These are phyloP conservation scores for Aspergillus sp. DNA, from an alignment of 2,329 filamentous ascomycete species.

Conservation along the genomic window DNA sequence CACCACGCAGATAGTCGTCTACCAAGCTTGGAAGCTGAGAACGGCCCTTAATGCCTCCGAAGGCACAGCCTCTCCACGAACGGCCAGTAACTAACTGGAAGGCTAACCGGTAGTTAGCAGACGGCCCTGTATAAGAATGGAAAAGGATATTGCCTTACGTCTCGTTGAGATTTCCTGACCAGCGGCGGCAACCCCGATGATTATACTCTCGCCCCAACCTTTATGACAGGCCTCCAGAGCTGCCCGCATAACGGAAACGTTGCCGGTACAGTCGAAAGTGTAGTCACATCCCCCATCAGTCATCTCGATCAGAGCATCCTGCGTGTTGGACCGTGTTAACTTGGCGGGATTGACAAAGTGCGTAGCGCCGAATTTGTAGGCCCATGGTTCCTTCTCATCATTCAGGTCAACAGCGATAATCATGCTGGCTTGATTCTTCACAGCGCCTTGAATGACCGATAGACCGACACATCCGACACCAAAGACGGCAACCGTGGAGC, in stretches of 20 bases:
- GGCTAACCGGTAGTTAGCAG: conserved; percentile 51
- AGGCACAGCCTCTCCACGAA: conserved; percentile 95
- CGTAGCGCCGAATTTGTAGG: conserved; percentile 90
- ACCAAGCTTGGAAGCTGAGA: conserved; percentile 84
- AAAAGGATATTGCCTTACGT: conserved; percentile 59
- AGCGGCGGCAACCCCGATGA: conserved; percentile 95
- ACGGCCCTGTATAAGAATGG: background rate
- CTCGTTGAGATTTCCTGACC: conserved; percentile 93
- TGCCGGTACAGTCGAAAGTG: conserved; percentile 98
- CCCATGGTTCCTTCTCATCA: conserved; percentile 84
- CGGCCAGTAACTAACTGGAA: conserved; percentile 98
- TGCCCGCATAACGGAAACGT: conserved; percentile 91
- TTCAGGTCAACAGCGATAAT: conserved; percentile 75
- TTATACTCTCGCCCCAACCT: conserved; percentile 96
- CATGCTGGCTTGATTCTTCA: conserved; percentile 70
- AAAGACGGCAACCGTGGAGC: conserved; percentile 86
- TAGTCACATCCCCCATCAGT: conserved; percentile 98
- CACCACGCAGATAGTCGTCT: conserved; percentile 79
- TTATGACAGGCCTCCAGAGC: conserved; percentile 98
- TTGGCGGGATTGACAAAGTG: conserved; percentile 93
- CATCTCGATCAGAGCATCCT: conserved; percentile 93
- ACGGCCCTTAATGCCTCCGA: conserved; percentile 96
- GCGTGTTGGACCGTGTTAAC: conserved; percentile 71
- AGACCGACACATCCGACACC: conserved; percentile 95
- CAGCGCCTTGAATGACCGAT: conserved; percentile 90